These are phyloP conservation scores for Coemansia sp. DNA, from an alignment of 192 early-diverging fungal genomes.

Conservation along the genomic window DNA sequence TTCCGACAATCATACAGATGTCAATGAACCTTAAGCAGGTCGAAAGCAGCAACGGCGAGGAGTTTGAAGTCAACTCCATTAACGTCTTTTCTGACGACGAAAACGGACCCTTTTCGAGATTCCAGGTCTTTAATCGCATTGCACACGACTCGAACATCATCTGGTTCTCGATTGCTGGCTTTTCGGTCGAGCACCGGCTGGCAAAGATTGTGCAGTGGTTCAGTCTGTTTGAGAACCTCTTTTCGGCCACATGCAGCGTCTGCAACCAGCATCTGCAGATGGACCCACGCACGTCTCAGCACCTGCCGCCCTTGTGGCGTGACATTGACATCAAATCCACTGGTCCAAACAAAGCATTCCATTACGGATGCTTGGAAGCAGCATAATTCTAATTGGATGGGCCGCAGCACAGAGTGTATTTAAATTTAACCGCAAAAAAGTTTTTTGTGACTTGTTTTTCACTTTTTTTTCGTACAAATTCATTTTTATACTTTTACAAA, in stretches of 20 bases:
- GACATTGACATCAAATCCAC: slow-evolving; percentile 29
- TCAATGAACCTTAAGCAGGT: slow-evolving; percentile 36
- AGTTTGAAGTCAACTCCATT: slow-evolving; percentile 34
- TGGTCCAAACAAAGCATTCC: slow-evolving; percentile 33
- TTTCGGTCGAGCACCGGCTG: slow-evolving; percentile 46
- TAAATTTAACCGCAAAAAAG: not conserved
- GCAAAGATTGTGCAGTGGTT: slow-evolving; percentile 49
- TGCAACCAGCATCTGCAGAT: slow-evolving; percentile 45
- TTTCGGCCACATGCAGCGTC: slow-evolving; percentile 45
- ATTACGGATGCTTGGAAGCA: slow-evolving; percentile 40
- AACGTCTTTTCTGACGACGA: slow-evolving; percentile 39
- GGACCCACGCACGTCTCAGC: slow-evolving; percentile 46
- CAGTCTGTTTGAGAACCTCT: slow-evolving; percentile 39
- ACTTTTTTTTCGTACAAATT: not conserved
- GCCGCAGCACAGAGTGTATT: not conserved
- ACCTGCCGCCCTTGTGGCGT: slow-evolving; percentile 49
- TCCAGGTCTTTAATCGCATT: slow-evolving; percentile 44
- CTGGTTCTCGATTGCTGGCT: slow-evolving; percentile 46
- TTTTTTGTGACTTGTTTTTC: not conserved
- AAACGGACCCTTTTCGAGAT: slow-evolving; percentile 28
- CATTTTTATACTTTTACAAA: too few relatives aligned
- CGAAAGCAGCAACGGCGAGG: slow-evolving; percentile 10
- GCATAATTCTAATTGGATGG: not conserved
- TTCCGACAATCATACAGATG: slow-evolving; percentile 44
- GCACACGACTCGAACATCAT: slow-evolving; percentile 42